Evolutionary conservation across 306 rosid species (phyloP).

Genomic region (Prosopis cineraria): DNA sequence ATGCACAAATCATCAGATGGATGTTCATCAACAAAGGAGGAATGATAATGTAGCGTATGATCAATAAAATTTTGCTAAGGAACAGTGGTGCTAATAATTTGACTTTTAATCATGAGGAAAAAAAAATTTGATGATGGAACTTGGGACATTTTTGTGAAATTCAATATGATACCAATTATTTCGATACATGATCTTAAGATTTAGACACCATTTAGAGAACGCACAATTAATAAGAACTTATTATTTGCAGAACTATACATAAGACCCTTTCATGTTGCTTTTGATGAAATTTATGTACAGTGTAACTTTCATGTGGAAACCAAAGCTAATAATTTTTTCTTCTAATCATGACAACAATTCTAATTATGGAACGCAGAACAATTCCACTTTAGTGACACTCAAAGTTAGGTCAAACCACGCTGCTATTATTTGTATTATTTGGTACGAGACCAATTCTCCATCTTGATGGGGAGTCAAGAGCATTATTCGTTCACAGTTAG

Average conservation of each 20-base stretch:
- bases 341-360: background rate
- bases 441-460: too few relatives aligned
- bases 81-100: background rate
- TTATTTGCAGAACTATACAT: background rate
- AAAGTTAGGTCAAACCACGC: background rate
- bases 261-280: background rate
- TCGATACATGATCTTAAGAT: background rate
- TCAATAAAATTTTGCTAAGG: background rate
- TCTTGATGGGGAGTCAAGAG: background rate
- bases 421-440: background rate
- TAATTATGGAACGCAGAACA: background rate
- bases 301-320: background rate
- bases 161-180: background rate
- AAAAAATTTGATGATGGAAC: background rate
- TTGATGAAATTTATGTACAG: background rate
- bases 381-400: background rate
- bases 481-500: background rate
- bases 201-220: background rate
- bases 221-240: background rate
- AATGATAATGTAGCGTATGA: constrained; percentile 10
- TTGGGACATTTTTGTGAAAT: background rate
- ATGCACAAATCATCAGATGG: constrained; percentile 11
- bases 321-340: background rate
- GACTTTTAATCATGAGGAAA: background rate
- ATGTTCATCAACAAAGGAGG: constrained; percentile 2